Evolutionary conservation across 495 filamentous ascomycete genomes (phyloP).

Genomic region (Xylaria bambusicola): DNA sequence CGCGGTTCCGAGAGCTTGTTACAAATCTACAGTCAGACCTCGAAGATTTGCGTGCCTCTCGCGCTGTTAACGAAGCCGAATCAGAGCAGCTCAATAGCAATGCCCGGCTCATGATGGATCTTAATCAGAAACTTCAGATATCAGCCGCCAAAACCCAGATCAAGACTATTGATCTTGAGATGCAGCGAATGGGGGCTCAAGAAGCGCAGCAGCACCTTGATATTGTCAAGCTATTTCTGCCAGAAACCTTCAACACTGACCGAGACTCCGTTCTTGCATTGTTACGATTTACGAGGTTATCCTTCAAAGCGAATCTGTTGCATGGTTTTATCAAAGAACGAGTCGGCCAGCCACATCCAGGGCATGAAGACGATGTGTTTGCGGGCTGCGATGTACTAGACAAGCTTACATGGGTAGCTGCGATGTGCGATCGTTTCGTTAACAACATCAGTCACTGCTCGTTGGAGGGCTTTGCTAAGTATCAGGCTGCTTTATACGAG

Average conservation of each 20-base stretch:
- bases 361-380: constrained; percentile 72
- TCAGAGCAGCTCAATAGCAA: constrained; percentile 81
- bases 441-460: constrained; percentile 74
- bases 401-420: constrained; percentile 80
- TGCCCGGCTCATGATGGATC: constrained; percentile 90
- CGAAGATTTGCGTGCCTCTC: constrained; percentile 86
- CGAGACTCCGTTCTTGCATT: constrained; percentile 81
- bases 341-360: constrained; percentile 56
- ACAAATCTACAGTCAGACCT: constrained; percentile 82
- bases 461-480: constrained; percentile 71
- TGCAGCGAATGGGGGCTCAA: constrained; percentile 83
- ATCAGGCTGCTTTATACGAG: constrained; percentile 79
- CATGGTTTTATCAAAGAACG: constrained; percentile 78
- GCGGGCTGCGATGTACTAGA: constrained; percentile 77
- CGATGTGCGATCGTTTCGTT: constrained; percentile 82
- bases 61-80: constrained; percentile 89
- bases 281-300: constrained; percentile 82
- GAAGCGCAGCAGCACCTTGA: constrained; percentile 86
- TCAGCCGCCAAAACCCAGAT: constrained; percentile 88
- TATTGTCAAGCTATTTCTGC: constrained; percentile 85
- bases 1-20: constrained; percentile 85
- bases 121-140: constrained; percentile 89
- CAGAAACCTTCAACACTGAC: constrained; percentile 79
- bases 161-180: constrained; percentile 89
- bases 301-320: constrained; percentile 83